Conservation (phyloP, 2,329 filamentous ascomycete genomes). For the Talaromyces albobiverticillius region DNA sequence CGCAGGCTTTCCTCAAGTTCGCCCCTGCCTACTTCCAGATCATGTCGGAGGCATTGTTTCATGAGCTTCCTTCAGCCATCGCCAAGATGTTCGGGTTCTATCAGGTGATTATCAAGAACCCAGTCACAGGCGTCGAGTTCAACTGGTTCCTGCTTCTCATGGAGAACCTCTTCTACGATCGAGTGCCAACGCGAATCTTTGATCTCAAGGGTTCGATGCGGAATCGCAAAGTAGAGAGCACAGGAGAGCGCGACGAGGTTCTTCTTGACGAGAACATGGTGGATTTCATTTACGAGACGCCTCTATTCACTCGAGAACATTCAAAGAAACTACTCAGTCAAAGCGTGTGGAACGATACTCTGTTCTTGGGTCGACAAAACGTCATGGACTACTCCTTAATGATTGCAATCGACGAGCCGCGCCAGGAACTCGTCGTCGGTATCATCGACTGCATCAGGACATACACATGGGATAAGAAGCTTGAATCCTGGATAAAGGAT, state of each 20-base stretch:
- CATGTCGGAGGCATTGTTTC: constrained; percentile 94
- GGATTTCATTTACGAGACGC: constrained; percentile 97
- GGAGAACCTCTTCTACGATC: constrained; percentile 98
- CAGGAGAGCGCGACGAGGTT: constrained; percentile 93
- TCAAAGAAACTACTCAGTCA: constrained; percentile 89
- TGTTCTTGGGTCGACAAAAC: constrained; percentile 90
- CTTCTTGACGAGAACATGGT: constrained; percentile 98
- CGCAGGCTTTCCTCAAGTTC: constrained; percentile 89
- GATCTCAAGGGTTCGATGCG: constrained; percentile 98
- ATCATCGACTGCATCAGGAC: constrained; percentile 99
- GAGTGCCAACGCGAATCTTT: constrained; percentile 82
- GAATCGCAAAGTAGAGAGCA: constrained; percentile 94
- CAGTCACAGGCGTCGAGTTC: constrained; percentile 84
- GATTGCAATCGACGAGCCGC: constrained; percentile 90
- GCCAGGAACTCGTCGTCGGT: constrained; percentile 89
- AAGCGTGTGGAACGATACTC: constrained; percentile 95
- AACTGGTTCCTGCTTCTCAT: constrained; percentile 93
- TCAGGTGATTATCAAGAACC: constrained; percentile 95
- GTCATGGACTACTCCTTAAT: constrained; percentile 99
- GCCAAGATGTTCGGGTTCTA: constrained; percentile 99
- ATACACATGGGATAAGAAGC: constrained; percentile 99
- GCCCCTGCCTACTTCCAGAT: constrained; percentile 96
- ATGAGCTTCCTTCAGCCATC: constrained; percentile 91
- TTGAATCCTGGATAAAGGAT: constrained; percentile 99
- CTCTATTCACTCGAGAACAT: constrained; percentile 91